Evolutionary conservation across 164 flowering plant species (phyloP), one percentile per base, ranked within the genome.

Genomic region (Euptelea pleiosperma): DNA sequence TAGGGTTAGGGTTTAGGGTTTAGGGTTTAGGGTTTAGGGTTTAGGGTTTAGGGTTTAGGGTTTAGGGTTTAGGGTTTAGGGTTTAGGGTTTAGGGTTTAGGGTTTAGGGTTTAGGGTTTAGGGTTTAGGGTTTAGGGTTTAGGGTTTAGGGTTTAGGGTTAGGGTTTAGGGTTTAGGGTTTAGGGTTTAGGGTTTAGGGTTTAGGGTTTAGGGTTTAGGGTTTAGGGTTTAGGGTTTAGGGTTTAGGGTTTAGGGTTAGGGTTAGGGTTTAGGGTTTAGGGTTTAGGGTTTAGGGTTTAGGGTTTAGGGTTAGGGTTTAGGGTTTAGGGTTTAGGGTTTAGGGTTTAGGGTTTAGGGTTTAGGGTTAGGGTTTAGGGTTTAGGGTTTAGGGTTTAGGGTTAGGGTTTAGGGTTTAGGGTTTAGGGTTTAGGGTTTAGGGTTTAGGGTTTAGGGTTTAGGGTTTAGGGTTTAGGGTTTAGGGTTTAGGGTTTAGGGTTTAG

Each of bases 21-120:
- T n/a, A n/a, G n/a, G n/a, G n/a, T n/a, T n/a, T n/a, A n/a, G 63
- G 63, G 63, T 60, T 60, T 60, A 22, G 46, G 55, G 63, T 60
- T 60, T 60, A n/a, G n/a, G n/a, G n/a, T n/a, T 59, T 59, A 40
- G 63, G 54, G 45, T 60, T 60, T 60, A 37, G 56, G 63, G 63
- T 60, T 60, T 48, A 49, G 63, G 55, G n/a, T n/a, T n/a, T 31
- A 29, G n/a, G n/a, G n/a, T n/a, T n/a, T 58, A 34, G 62, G 62
- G 53, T 58, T 44, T 44, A 44, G 49, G 49, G 56, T 60, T 60
- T 60, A 48, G 55, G 63, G 63, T 35, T 60, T 35, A 60, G 47
- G 63, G 63, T 47, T 60, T n/a, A n/a, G n/a, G n/a, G n/a, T n/a
- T 60, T 25, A 48, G 64, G 57, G 36, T 60, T 60, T 36, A 48